Percentiles rank a stretch among this genome's conserved stretches.
Evolutionary conservation across 2,329 filamentous ascomycete genomes (phyloP).

Genomic region (Paradendryphiella salina): DNA sequence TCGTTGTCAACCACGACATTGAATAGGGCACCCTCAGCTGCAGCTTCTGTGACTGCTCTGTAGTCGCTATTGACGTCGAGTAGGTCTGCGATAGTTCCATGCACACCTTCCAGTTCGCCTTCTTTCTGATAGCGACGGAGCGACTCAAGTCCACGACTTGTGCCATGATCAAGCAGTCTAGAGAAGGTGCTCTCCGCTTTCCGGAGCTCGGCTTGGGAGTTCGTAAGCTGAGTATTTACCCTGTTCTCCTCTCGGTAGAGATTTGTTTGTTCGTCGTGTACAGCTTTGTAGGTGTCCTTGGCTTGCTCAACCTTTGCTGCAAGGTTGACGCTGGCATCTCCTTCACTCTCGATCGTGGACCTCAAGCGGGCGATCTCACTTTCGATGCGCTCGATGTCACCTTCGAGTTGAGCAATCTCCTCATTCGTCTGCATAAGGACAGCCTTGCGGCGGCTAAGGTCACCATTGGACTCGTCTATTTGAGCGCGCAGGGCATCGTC

Average conservation of each 20-base stretch:
- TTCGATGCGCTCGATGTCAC: conserved; percentile 72
- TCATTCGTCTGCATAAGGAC: conserved; percentile 83
- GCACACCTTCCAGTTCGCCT: conserved; percentile 79
- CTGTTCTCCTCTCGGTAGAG: conserved; percentile 89
- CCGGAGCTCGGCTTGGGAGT: conserved; percentile 74
- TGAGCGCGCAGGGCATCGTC: conserved; percentile 81
- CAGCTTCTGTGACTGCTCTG: conserved; percentile 86
- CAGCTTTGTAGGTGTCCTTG: conserved; percentile 74
- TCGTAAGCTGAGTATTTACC: conserved; percentile 74
- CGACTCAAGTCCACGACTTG: conserved; percentile 81
- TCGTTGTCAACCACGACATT: conserved; percentile 95
- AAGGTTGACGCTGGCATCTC: conserved; percentile 71
- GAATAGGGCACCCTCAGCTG: conserved; percentile 88
- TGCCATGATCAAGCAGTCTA: conserved; percentile 86
- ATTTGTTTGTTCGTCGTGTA: conserved; percentile 84
- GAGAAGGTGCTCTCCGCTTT: conserved; percentile 76
- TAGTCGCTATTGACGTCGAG: conserved; percentile 84
- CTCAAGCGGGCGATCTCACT: conserved; percentile 71
- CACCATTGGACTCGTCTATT: conserved; percentile 76
- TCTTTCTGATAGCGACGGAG: conserved; percentile 82
- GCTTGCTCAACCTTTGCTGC: conserved; percentile 75
- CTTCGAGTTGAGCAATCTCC: conserved; percentile 73
- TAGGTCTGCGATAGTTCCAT: conserved; percentile 92
- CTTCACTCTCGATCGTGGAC: conserved; percentile 75
- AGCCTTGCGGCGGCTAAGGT: conserved; percentile 77